These are phyloP conservation scores for Melampsora americana DNA, from an alignment of 1,284 basidiomycete species.

Conservation along the genomic window DNA sequence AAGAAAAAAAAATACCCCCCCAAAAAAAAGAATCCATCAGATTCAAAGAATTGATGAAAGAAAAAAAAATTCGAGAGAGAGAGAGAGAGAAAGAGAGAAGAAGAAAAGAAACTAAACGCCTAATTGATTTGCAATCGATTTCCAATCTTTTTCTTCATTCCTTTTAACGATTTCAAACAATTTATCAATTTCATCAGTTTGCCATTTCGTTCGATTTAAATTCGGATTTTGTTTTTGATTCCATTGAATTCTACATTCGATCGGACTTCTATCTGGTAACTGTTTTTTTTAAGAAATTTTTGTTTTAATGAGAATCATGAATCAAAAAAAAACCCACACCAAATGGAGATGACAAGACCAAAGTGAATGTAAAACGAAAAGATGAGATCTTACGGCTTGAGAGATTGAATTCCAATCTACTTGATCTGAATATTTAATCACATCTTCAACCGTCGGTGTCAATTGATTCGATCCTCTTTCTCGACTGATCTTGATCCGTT, in stretches of 20 bases:
- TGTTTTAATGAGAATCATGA: no score
- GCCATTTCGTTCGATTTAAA: constrained; percentile 45
- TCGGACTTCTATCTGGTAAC: constrained; percentile 45
- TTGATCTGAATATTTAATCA: neutral
- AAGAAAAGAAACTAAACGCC: constrained; percentile 30
- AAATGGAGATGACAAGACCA: neutral
- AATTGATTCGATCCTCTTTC: neutral
- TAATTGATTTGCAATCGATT: constrained; percentile 42
- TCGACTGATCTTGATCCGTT: neutral
- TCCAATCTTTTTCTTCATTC: constrained; percentile 42
- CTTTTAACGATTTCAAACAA: constrained; percentile 44
- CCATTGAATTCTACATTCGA: constrained; percentile 48
- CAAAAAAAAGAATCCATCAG: neutral
- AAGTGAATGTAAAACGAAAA: no score
- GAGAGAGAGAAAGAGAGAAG: no score
- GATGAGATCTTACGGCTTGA: neutral
- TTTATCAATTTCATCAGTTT: constrained; percentile 36
- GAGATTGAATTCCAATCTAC: neutral
- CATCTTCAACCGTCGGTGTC: neutral
- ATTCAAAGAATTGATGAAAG: neutral
- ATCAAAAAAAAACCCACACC: neutral
- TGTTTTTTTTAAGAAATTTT: constrained; percentile 6
- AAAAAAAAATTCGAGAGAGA: no score
- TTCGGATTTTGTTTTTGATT: constrained; percentile 46
- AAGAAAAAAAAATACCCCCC: no score